Base-by-base conservation (phyloP, 768 basidiomycete genomes). In the Mycena amicta region DNA sequence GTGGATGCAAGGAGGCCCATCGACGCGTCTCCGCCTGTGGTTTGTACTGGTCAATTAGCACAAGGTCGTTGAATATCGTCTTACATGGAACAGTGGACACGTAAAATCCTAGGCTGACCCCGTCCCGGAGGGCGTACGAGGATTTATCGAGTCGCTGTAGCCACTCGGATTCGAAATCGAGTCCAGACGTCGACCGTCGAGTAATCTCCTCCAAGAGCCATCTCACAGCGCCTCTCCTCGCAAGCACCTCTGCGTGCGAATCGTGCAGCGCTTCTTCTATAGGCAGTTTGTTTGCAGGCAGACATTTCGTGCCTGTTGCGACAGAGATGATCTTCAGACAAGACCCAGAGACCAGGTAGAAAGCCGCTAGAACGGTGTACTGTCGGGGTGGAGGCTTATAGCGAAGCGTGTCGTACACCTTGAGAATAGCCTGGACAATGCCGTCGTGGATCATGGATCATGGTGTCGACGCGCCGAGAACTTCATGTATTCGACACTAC, bases 21-120 rank as follows among this genome's bases (percentile, higher is more conserved):
- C 16, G 94, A 95, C 3, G 92, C 93, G 64, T 95, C 94, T 11
- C 94, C 94, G 68, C 93, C n/a, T n/a, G n/a, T n/a, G n/a, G n/a
- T n/a, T n/a, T n/a, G n/a, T n/a, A n/a, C n/a, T n/a, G n/a, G n/a
- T n/a, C n/a, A n/a, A n/a, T n/a, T n/a, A n/a, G n/a, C n/a, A n/a
- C n/a, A n/a, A n/a, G n/a, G n/a, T n/a, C n/a, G n/a, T n/a, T n/a
- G n/a, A n/a, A n/a, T n/a, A n/a, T n/a, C n/a, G n/a, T n/a, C n/a
- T n/a, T n/a, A n/a, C n/a, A 87, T 57, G 80, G 80, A 30, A 79
- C 67, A 20, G 78, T 75, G 8, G 75, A 97, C 61, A 95, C 80
- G 59, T 97, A 97, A 68, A 98, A 75, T 63, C 79, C 76, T 39
- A 94, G 63, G 43, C 72, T 60, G 3, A 87, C 82, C 18, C 71